Percentiles rank a stretch among this genome's conserved stretches.
phyloP scores from a whole-genome alignment of 257 asterid genomes.

The Capsicum rhomboideum region DNA sequence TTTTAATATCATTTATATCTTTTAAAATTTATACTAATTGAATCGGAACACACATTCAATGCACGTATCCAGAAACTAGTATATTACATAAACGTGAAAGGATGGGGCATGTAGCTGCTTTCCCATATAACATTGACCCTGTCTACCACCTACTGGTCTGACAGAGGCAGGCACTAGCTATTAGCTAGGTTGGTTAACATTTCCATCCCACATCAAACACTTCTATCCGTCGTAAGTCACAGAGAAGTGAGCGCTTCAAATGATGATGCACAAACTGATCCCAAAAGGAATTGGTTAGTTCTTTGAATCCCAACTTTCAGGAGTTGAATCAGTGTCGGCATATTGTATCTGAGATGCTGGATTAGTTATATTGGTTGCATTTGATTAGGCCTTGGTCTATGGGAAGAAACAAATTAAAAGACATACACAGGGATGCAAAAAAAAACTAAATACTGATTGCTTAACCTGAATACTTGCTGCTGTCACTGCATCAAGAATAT shows the following conservation, averaged over 20 bases:
- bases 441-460: not conserved
- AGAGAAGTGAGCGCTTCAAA: not conserved
- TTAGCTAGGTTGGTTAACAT: not conserved
- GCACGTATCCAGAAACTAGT: not conserved
- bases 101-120: not conserved
- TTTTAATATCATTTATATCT: too few relatives aligned
- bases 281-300: not conserved
- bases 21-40: too few relatives aligned
- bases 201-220: not conserved
- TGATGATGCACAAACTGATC: not conserved
- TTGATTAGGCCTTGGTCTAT: not conserved
- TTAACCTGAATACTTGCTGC: constrained; percentile 91
- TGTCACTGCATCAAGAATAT: constrained; percentile 72
- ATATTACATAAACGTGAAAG: not conserved
- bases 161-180: not conserved
- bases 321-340: not conserved
- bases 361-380: not conserved
- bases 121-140: not conserved
- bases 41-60: too few relatives aligned
- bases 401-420: not conserved
- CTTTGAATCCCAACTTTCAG: not conserved
- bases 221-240: not conserved
- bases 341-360: not conserved
- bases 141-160: not conserved
- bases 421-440: not conserved